These are phyloP conservation scores for button mushroom (Agaricus bisporus) DNA, from an alignment of 768 basidiomycete species.

Conservation along the genomic window DNA sequence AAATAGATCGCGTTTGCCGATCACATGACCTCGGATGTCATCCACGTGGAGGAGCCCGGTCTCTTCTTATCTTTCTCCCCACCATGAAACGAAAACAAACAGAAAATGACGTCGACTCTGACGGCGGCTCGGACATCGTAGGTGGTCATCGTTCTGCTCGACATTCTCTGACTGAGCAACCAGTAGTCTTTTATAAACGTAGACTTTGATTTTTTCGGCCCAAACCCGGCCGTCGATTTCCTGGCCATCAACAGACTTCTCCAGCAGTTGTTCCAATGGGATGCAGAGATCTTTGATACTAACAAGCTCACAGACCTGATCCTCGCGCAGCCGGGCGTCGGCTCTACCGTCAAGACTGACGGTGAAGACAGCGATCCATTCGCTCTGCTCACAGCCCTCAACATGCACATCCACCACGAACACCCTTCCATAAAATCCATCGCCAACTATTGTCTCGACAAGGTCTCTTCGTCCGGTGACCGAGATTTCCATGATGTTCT, in stretches of 20 bases:
- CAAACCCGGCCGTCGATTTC: constrained; percentile 77
- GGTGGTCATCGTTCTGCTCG: constrained; percentile 5
- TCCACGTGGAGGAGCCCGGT: neutral
- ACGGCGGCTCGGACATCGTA: constrained; percentile 32
- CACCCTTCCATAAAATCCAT: constrained; percentile 68
- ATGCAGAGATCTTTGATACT: constrained; percentile 66
- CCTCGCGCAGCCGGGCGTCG: constrained; percentile 65
- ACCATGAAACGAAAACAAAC: constrained; percentile 43
- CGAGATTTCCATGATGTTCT: constrained; percentile 47
- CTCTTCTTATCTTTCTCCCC: constrained; percentile 1
- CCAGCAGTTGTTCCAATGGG: constrained; percentile 63
- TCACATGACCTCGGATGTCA: neutral
- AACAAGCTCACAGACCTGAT: constrained; percentile 78
- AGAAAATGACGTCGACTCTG: constrained; percentile 30
- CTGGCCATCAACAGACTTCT: constrained; percentile 77
- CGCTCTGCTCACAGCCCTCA: constrained; percentile 79
- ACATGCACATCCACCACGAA: constrained; percentile 63
- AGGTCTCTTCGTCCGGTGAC: constrained; percentile 43
- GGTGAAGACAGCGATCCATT: constrained; percentile 87
- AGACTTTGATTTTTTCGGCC: constrained; percentile 92
- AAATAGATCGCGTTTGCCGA: neutral
- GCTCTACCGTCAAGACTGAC: constrained; percentile 91
- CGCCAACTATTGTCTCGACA: constrained; percentile 61
- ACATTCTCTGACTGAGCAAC: constrained; percentile 30
- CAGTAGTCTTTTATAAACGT: constrained; percentile 58